Percentiles rank a stretch among this genome's conserved stretches.
Evolutionary conservation across 2,329 filamentous ascomycete genomes (phyloP).

Genomic region (Penicillium sp.): DNA sequence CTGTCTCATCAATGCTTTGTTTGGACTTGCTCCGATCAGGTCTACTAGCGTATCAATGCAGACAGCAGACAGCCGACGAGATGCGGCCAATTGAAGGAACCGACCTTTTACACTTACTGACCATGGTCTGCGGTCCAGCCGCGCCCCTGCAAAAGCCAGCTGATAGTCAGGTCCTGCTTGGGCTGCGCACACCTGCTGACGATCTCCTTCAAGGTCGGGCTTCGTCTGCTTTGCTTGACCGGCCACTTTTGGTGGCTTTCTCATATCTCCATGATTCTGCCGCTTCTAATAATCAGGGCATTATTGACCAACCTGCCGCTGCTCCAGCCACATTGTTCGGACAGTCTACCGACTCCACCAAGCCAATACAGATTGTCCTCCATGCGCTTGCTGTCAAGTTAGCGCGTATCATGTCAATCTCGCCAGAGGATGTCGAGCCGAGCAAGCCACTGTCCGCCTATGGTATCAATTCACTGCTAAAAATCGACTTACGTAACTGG

Average conservation of each 20-base stretch:
- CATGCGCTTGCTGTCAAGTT: background rate
- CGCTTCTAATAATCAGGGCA: background rate
- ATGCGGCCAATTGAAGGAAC: background rate
- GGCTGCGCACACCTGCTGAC: background rate
- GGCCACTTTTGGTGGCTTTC: background rate
- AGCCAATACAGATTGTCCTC: background rate
- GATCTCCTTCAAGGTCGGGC: background rate
- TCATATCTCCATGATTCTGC: background rate
- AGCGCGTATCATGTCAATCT: background rate
- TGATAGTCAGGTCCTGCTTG: background rate
- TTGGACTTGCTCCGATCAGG: no score
- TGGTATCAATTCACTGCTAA: background rate
- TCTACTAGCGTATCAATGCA: no score
- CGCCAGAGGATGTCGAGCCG: background rate
- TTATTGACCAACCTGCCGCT: background rate
- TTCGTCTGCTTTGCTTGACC: background rate
- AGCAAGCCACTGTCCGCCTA: background rate
- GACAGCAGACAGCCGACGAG: no score
- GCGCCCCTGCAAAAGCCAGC: background rate
- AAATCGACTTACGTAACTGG: conserved; percentile 1
- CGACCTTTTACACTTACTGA: background rate
- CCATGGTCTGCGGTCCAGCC: background rate
- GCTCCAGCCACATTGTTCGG: background rate
- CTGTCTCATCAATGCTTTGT: no score
- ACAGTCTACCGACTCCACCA: background rate